phyloP scores from a whole-genome alignment of 1,284 basidiomycete genomes.

The Trichosporon faecale region DNA sequence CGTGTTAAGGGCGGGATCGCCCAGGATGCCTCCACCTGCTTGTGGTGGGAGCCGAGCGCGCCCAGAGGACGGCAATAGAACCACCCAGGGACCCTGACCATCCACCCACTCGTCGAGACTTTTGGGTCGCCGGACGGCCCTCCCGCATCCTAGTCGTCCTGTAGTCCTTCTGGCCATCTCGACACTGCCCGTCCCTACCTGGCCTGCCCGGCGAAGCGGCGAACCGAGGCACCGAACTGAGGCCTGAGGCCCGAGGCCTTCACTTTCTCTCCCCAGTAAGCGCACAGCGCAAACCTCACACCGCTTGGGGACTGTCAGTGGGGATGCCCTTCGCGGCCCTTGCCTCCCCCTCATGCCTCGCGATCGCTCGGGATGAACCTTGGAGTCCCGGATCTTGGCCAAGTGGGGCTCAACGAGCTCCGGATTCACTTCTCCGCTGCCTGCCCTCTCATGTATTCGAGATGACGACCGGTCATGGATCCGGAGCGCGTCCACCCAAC shows the following conservation, averaged over 20 bases:
- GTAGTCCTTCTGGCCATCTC: neutral
- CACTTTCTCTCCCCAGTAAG: neutral
- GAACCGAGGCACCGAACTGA: neutral
- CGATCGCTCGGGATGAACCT: conserved; percentile 3
- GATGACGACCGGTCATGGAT: neutral
- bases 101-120: conserved; percentile 3
- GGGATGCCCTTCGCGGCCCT: neutral
- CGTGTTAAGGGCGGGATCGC: neutral
- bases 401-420: conserved; percentile 6
- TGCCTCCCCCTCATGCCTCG: neutral
- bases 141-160: neutral
- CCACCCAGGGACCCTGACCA: neutral
- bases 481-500: neutral
- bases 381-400: conserved; percentile 7
- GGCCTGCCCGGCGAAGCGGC: neutral
- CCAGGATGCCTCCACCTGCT: neutral
- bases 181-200: neutral
- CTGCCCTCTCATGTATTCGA: neutral
- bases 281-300: neutral
- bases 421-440: neutral
- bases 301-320: neutral
- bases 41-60: neutral
- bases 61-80: neutral
- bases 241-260: neutral
- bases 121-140: conserved; percentile 7